These are phyloP conservation scores for Myxozyma neglecta DNA, from an alignment of 805 yeast species.

Conservation along the genomic window DNA sequence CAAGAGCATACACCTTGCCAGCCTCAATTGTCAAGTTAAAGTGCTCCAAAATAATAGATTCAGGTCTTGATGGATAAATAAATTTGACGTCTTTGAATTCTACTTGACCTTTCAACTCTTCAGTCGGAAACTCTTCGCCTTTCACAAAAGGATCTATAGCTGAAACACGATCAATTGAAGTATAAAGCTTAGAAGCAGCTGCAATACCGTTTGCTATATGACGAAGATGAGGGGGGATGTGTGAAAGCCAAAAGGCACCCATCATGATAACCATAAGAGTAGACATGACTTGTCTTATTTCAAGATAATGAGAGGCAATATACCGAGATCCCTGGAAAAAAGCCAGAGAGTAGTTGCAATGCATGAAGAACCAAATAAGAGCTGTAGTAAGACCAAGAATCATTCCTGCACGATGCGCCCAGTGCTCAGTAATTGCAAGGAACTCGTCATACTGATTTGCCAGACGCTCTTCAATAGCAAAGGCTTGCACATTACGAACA, in stretches of 20 bases:
- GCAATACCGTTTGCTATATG: conserved; percentile 43
- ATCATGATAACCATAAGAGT: conserved; percentile 36
- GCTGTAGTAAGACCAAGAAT: conserved; percentile 40
- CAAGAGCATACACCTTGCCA: conserved; percentile 83
- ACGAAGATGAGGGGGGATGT: conserved; percentile 44
- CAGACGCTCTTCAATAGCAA: conserved; percentile 44
- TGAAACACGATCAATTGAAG: conserved; percentile 46
- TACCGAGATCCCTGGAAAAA: conserved; percentile 42
- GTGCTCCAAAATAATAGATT: conserved; percentile 34
- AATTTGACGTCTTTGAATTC: conserved; percentile 34
- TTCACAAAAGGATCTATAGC: conserved; percentile 40
- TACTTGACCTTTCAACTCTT: conserved; percentile 43
- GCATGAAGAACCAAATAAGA: conserved; percentile 42
- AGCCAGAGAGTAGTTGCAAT: conserved; percentile 44
- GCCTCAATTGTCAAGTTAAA: conserved; percentile 51
- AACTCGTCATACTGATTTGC: conserved; percentile 38
- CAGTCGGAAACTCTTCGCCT: conserved; percentile 20
- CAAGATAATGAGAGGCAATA: conserved; percentile 28
- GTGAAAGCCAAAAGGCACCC: conserved; percentile 44
- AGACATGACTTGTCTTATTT: conserved; percentile 27
- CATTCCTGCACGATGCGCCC: conserved; percentile 32
- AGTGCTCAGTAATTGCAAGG: conserved; percentile 34
- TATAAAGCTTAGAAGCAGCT: conserved; percentile 44
- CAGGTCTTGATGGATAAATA: conserved; percentile 38
- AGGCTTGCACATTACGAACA: conserved; percentile 45